Base-by-base conservation (phyloP, 257 asterid species). In the Coffea canephora region DNA sequence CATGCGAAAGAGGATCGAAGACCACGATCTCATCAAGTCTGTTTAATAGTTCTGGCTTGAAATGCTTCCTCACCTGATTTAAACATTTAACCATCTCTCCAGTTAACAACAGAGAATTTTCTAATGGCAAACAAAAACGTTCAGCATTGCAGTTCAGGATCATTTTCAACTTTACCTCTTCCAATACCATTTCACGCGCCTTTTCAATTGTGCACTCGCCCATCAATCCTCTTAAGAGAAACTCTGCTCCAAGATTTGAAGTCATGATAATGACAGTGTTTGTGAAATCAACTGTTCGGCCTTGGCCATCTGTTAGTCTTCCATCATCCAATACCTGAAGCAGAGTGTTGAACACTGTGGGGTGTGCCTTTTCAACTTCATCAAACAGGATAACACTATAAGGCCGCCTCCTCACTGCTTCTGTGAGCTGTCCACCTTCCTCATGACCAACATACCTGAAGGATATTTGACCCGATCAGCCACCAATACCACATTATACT, bases 361-460 rank as follows among this genome's bases (percentile, higher is more conserved):
- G 86, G 45, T 95, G 97, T 0, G 99, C 98, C 76, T 95, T 95
- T 83, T 95, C 99, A 15, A 95, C 96, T 75, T 95, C 98, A 73
- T 93, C 99, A 0, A 95, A 93, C n/a, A 95, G 86, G 27, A 93
- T 82, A 0, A 95, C 97, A 16, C 96, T 87, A 54, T 94, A 96
- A n/a, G 97, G 97, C 10, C 98, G 81, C 73, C 98, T 85, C 89
- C 99, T 91, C 69, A 96, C 96, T 1, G 96, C 89, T 84, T 96
- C 97, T 0, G 97, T 96, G 27, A 96, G 85, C 46, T 94, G 98
- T 10, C 99, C 99, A 4, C 99, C 98, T 84, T 94, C 97, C n/a
- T 94, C 99, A 0, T 92, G 98, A 16, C 98, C 99, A 49, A 95
- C 94, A 15, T 95, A 94, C 49, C 98, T 93, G 80, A 18, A 54